phyloP scores from a whole-genome alignment of 78 protist genomes.

The Dictyostelium citrinum region DNA sequence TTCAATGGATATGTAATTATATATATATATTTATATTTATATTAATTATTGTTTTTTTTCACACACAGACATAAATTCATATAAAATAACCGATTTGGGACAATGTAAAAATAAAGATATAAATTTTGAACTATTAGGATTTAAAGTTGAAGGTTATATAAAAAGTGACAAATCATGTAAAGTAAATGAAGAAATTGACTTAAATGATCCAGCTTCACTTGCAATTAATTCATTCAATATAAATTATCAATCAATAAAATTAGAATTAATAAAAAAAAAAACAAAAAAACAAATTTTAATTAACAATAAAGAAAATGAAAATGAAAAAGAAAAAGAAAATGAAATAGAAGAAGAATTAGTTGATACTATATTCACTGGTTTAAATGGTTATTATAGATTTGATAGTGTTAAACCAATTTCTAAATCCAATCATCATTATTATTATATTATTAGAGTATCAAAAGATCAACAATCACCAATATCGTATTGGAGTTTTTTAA shows the following conservation, averaged over 20 bases:
- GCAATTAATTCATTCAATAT: background rate
- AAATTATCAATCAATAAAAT: background rate
- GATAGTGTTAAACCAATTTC: background rate
- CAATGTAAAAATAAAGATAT: conserved; percentile 23
- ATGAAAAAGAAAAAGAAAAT: background rate
- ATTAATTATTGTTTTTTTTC: too few species aligned
- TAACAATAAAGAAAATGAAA: background rate
- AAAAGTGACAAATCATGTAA: background rate
- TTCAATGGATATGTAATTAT: too few species aligned
- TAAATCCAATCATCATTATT: background rate
- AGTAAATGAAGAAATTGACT: background rate
- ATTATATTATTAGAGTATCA: background rate
- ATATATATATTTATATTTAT: too few species aligned
- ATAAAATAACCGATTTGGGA: background rate
- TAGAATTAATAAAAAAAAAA: background rate
- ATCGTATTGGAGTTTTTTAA: background rate
- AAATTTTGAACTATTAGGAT: conserved; percentile 48
- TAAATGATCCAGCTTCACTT: background rate
- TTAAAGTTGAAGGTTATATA: conserved; percentile 1
- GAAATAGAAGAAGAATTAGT: background rate
- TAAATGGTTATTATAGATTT: background rate
- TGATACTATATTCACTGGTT: background rate
- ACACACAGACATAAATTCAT: conserved; percentile 4
- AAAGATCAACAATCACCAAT: background rate
- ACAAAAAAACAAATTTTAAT: background rate